A percentile compares a stretch with the other conserved stretches of the same genome.
Evolutionary conservation across 192 early-diverging fungal genomes (phyloP).

Genomic region (Coemansia sp.): DNA sequence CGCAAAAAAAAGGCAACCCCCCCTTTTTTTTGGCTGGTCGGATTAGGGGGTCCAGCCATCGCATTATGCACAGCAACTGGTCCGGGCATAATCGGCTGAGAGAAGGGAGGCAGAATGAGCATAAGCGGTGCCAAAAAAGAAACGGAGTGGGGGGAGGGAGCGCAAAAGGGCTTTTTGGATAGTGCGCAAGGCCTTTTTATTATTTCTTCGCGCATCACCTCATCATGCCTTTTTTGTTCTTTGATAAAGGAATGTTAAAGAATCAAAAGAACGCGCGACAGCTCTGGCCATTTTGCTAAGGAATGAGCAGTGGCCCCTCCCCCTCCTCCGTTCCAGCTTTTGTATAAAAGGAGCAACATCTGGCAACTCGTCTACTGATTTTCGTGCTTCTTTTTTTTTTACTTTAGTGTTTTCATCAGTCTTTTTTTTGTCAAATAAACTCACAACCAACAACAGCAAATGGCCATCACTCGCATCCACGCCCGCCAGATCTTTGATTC

Average conservation of each 20-base stretch:
- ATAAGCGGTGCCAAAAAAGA: neutral
- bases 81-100: neutral
- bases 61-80: neutral
- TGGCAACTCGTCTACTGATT: too few species aligned
- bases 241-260: too few species aligned
- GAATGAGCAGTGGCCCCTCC: too few species aligned
- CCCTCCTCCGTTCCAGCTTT: too few species aligned
- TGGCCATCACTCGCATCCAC: constrained; percentile 74
- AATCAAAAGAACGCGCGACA: too few species aligned
- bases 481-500: constrained; percentile 99
- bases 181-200: neutral
- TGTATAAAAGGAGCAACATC: too few species aligned
- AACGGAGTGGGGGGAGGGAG: neutral
- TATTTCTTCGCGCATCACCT: neutral
- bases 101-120: neutral
- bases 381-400: too few species aligned
- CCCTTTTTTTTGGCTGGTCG: neutral
- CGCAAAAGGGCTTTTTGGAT: neutral
- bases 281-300: too few species aligned
- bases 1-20: neutral
- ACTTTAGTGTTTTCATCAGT: too few species aligned
- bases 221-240: too few species aligned
- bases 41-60: neutral
- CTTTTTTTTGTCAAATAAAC: too few species aligned
- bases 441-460: constrained; percentile 23